These are phyloP conservation scores for Alisma plantagoaquatica DNA, from an alignment of 106 monocot species.

Conservation along the genomic window DNA sequence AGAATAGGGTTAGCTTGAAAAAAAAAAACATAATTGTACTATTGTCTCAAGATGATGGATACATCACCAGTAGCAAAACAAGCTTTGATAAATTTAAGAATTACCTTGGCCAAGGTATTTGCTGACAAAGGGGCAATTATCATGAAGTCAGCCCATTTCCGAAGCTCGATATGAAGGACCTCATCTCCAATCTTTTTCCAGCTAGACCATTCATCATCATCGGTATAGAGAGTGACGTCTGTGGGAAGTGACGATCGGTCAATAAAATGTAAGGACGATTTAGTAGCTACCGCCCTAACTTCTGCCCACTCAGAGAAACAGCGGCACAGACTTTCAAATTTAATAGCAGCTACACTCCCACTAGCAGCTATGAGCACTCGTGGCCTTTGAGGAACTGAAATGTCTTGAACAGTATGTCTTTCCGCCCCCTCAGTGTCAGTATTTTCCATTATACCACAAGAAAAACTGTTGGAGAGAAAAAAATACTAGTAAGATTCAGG, in stretches of 20 bases:
- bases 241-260: constrained; percentile 48
- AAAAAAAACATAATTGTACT: no score
- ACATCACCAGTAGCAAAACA: no score
- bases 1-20: no score
- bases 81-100: no score
- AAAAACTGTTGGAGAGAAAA: no score
- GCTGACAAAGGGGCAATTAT: constrained; percentile 86
- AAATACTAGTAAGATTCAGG: no score
- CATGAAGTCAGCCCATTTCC: constrained; percentile 89
- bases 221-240: constrained; percentile 65
- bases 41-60: no score
- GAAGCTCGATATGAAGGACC: constrained; percentile 81
- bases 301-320: constrained; percentile 82
- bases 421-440: no score
- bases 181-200: constrained; percentile 88
- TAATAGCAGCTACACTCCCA: constrained; percentile 90
- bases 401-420: no score
- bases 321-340: constrained; percentile 72
- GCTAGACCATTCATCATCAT: constrained; percentile 87
- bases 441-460: no score
- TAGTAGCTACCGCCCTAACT: constrained; percentile 78
- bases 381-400: constrained; percentile 27
- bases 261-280: constrained; percentile 67
- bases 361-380: constrained; percentile 77
- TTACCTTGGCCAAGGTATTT: constrained; percentile 93